Percentiles rank a stretch among this genome's conserved stretches.
Conservation (phyloP, 140 eudicot genomes). For the Flaveria floridana region DNA sequence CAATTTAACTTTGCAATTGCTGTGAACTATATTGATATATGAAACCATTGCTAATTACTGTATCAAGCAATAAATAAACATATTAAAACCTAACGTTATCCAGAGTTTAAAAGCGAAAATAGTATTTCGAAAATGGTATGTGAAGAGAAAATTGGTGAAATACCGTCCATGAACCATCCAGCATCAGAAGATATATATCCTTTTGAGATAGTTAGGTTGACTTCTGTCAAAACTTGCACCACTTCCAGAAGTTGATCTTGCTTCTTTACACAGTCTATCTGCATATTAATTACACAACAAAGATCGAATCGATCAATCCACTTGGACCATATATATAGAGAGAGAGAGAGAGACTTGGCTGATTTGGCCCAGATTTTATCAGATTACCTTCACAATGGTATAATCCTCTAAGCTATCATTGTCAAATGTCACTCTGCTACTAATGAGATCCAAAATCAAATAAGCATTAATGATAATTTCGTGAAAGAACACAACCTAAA, state of each 20-base stretch:
- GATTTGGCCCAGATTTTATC: background rate
- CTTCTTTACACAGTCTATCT: slow-evolving; percentile 73
- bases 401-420: slow-evolving; percentile 61
- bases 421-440: slow-evolving; percentile 72
- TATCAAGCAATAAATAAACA: background rate
- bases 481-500: background rate
- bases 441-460: slow-evolving; percentile 33
- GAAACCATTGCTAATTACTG: background rate
- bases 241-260: slow-evolving; percentile 70
- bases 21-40: background rate
- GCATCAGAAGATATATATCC: slow-evolving; percentile 78
- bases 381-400: slow-evolving; percentile 65
- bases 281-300: slow-evolving; percentile 26
- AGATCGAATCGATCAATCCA: slow-evolving; percentile 9
- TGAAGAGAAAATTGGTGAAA: background rate
- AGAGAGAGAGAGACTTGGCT: background rate
- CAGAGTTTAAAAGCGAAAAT: background rate
- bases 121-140: background rate
- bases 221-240: slow-evolving; percentile 72
- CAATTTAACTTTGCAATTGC: background rate
- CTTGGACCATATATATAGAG: slow-evolving; percentile 1
- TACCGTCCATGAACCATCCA: slow-evolving; percentile 91
- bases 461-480: background rate
- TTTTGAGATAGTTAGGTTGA: slow-evolving; percentile 64
- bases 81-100: background rate